phyloP scores from a whole-genome alignment of 371 early-diverging fungal species.

The Syncephalis plumigaleata region DNA sequence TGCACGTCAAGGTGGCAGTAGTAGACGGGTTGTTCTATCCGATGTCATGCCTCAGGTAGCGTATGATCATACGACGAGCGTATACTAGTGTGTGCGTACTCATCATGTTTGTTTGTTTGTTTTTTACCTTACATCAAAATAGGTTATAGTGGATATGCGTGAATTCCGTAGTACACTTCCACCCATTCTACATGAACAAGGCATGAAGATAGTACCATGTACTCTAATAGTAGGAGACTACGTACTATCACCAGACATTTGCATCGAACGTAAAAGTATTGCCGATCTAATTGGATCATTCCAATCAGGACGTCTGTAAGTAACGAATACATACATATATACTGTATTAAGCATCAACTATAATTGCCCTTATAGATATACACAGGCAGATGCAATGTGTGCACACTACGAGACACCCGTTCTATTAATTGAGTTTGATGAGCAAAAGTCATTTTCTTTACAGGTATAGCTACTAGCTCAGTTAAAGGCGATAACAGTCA shows the following conservation, averaged over 20 bases:
- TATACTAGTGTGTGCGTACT: neutral
- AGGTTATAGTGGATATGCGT: constrained; percentile 82
- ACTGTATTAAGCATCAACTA: neutral
- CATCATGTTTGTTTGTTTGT: constrained; percentile 2
- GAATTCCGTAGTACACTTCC: constrained; percentile 92
- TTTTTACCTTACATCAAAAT: constrained; percentile 3
- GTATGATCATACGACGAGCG: neutral
- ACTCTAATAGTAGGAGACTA: constrained; percentile 95
- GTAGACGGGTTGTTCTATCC: constrained; percentile 26
- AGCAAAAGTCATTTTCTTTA: constrained; percentile 62
- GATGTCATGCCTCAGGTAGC: constrained; percentile 13
- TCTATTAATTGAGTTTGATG: constrained; percentile 89
- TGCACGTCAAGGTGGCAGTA: constrained; percentile 12
- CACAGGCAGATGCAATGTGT: constrained; percentile 84
- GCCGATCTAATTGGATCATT: constrained; percentile 78
- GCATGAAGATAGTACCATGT: constrained; percentile 58
- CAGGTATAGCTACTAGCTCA: constrained; percentile 17
- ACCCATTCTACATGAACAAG: constrained; percentile 62
- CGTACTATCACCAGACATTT: constrained; percentile 67
- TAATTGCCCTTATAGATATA: constrained; percentile 27
- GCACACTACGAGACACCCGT: constrained; percentile 62
- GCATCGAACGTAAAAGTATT: constrained; percentile 90
- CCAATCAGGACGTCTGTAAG: constrained; percentile 71
- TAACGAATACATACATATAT: neutral
- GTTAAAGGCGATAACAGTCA: constrained; percentile 2